phyloP scores from a whole-genome alignment of 176 grass and related monocot species.

The Themeda triandra region DNA sequence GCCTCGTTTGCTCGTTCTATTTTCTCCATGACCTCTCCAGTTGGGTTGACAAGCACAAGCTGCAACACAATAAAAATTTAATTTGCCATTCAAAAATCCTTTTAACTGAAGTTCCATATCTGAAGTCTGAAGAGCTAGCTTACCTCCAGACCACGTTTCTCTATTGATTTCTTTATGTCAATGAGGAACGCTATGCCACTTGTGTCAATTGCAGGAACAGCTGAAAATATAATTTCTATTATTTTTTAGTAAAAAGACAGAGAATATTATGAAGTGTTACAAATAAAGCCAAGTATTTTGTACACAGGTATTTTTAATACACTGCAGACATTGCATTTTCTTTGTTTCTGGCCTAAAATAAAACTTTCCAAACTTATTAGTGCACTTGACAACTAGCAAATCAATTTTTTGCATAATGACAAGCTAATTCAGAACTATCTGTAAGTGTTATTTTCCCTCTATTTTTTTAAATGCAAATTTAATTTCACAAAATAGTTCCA shows the following conservation, averaged over 20 bases:
- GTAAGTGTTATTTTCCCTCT: neutral
- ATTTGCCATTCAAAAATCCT: neutral
- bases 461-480: neutral
- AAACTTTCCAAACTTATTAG: neutral
- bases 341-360: neutral
- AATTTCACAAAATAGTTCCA: neutral
- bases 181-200: constrained; percentile 79
- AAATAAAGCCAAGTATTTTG: neutral
- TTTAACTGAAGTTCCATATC: neutral
- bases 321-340: neutral
- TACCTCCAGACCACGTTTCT: constrained; percentile 74
- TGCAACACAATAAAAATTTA: constrained; percentile 12
- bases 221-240: constrained; percentile 17
- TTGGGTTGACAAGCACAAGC: constrained; percentile 86
- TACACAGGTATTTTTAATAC: neutral
- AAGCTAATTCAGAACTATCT: neutral
- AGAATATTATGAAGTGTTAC: neutral
- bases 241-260: neutral
- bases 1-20: constrained; percentile 72
- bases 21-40: constrained; percentile 96
- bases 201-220: constrained; percentile 71
- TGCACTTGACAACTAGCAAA: neutral
- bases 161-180: constrained; percentile 73
- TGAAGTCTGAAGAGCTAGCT: no score
- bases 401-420: neutral